Conservation (phyloP, 2,329 filamentous ascomycete species). For the Clonostachys solani region DNA sequence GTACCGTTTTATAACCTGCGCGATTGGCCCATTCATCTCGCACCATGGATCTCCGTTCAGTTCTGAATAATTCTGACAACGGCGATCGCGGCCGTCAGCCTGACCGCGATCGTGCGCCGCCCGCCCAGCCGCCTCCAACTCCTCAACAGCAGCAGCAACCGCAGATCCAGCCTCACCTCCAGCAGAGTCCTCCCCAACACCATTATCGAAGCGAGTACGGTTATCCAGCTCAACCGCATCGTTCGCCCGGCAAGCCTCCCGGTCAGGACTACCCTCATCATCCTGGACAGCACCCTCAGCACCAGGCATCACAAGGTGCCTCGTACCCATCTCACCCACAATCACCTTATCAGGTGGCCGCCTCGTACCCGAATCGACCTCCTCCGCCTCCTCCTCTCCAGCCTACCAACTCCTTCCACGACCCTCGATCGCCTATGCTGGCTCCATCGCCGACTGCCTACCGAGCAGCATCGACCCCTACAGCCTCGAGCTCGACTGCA, state of each 20-base stretch:
- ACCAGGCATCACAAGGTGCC: conserved; percentile 10
- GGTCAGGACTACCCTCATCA: conserved; percentile 38
- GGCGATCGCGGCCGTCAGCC: conserved; percentile 21
- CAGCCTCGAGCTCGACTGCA: conserved; percentile 24
- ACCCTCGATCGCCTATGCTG: conserved; percentile 46
- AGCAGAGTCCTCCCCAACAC: conserved; percentile 36
- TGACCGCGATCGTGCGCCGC: conserved; percentile 8
- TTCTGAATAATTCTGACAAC: conserved; percentile 49
- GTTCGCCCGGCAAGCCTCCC: conserved; percentile 40
- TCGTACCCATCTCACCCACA: conserved; percentile 26
- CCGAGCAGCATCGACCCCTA: conserved; percentile 41
- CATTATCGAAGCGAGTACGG: conserved; percentile 44
- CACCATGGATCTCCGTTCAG: conserved; percentile 47
- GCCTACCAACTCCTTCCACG: conserved; percentile 34
- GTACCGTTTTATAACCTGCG: background rate
- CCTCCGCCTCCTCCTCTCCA: conserved; percentile 43
- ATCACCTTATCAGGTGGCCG: conserved; percentile 30
- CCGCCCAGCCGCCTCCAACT: conserved; percentile 22
- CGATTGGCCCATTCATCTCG: background rate
- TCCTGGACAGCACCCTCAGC: conserved; percentile 14
- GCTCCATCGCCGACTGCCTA: conserved; percentile 41
- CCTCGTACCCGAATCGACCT: conserved; percentile 36
- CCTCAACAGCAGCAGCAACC: conserved; percentile 20
- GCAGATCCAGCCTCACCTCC: conserved; percentile 21
- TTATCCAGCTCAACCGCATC: conserved; percentile 39